Conservation (phyloP, 805 yeast genomes). For the Candida yuanshanica region DNA sequence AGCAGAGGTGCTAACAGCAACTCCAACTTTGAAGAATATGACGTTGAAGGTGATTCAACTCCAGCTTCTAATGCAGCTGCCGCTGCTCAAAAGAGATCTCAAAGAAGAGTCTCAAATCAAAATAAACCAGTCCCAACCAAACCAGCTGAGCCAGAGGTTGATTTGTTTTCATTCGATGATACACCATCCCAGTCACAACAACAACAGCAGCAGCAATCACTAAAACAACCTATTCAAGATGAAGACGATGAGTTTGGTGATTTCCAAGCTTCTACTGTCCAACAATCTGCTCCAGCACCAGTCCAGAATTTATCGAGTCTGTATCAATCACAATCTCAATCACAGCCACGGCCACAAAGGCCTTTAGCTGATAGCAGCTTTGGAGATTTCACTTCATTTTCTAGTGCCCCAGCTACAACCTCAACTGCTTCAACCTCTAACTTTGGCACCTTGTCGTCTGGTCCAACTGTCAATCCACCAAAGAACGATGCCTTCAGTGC, state of each 20-base stretch:
- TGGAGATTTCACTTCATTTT: constrained; percentile 23
- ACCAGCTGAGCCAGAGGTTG: constrained; percentile 27
- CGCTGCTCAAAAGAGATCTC: constrained; percentile 4
- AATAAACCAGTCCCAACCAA: constrained; percentile 28
- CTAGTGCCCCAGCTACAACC: constrained; percentile 9
- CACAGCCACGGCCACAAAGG: constrained; percentile 14
- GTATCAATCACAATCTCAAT: constrained; percentile 20
- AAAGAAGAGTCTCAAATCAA: constrained; percentile 25
- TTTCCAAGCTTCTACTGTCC: constrained; percentile 50
- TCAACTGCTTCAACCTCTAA: constrained; percentile 5
- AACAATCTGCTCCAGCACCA: constrained; percentile 9
- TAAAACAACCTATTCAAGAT: constrained; percentile 32
- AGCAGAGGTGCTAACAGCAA: constrained; percentile 39
- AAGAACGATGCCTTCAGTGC: constrained; percentile 68
- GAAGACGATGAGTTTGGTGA: constrained; percentile 78
- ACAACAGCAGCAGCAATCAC: neutral
- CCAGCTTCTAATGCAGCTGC: constrained; percentile 30
- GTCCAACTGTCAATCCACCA: constrained; percentile 32
- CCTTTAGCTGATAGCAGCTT: constrained; percentile 14
- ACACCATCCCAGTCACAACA: constrained; percentile 14
- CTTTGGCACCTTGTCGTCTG: constrained; percentile 8
- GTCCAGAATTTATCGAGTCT: constrained; percentile 28
- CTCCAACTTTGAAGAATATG: constrained; percentile 57
- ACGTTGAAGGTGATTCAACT: constrained; percentile 30
- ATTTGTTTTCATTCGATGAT: constrained; percentile 44